These are phyloP conservation scores for Fusarium torreyae DNA, from an alignment of 2,329 filamentous ascomycete genomes.

Conservation along the genomic window DNA sequence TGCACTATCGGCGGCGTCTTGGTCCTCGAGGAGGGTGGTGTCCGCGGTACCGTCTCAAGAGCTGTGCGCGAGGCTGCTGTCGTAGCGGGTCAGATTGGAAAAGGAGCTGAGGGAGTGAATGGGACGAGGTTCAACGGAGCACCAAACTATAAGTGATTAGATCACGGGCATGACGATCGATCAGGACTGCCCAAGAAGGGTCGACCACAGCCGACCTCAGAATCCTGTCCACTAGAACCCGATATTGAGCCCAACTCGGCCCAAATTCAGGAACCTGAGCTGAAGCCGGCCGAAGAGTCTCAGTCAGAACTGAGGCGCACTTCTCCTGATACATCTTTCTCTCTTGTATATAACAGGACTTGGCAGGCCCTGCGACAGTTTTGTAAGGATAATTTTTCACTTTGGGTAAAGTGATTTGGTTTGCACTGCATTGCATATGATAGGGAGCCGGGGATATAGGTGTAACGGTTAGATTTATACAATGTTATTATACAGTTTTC, in stretches of 20 bases:
- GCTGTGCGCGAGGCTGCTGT: slow-evolving; percentile 80
- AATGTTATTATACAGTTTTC: slow-evolving; percentile 38
- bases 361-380: slow-evolving; percentile 34
- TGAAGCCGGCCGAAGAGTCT: slow-evolving; percentile 9
- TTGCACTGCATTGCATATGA: slow-evolving; percentile 37
- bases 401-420: slow-evolving; percentile 38
- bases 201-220: slow-evolving; percentile 1
- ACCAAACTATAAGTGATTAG: slow-evolving; percentile 31
- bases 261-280: slow-evolving; percentile 4
- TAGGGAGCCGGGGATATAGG: slow-evolving; percentile 43
- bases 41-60: slow-evolving; percentile 76
- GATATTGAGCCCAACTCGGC: slow-evolving; percentile 1
- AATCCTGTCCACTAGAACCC: slow-evolving; percentile 8
- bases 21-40: slow-evolving; percentile 79
- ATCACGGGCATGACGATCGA: slow-evolving; percentile 10
- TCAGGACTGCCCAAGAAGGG: background rate
- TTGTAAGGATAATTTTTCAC: slow-evolving; percentile 35
- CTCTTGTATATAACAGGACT: slow-evolving; percentile 29
- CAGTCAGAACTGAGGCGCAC: background rate
- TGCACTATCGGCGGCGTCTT: slow-evolving; percentile 83
- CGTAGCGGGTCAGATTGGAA: slow-evolving; percentile 74
- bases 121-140: slow-evolving; percentile 50
- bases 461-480: slow-evolving; percentile 39
- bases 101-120: slow-evolving; percentile 58
- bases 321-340: slow-evolving; percentile 17